Percentiles rank a stretch among this genome's conserved stretches.
Conservation (phyloP, 352 stramenopile genomes). For the Globisporangium abappressorium region DNA sequence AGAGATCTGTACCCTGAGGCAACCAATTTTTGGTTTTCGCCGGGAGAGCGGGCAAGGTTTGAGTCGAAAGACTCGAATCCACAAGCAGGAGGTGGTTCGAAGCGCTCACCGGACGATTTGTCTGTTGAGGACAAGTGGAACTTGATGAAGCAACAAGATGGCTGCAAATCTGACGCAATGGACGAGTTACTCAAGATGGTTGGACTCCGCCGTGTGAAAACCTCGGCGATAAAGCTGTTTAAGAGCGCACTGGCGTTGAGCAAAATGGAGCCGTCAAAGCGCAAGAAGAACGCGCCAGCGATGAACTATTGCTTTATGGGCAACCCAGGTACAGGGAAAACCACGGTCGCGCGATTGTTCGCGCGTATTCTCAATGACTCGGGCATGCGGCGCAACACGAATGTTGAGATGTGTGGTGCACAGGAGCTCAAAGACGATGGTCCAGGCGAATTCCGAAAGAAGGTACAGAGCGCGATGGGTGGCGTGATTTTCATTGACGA, state of each 20-base stretch:
- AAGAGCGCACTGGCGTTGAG: conserved; percentile 65
- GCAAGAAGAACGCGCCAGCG: conserved; percentile 68
- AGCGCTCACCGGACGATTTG: background rate
- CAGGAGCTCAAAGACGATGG: conserved; percentile 78
- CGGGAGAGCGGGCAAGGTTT: conserved; percentile 24
- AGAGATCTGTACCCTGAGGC: conserved; percentile 50
- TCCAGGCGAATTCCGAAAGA: conserved; percentile 63
- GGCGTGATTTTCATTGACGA: conserved; percentile 94
- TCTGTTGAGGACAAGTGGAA: conserved; percentile 55
- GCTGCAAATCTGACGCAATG: conserved; percentile 64
- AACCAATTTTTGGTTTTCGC: conserved; percentile 37
- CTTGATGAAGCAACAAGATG: conserved; percentile 45
- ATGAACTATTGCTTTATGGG: conserved; percentile 80
- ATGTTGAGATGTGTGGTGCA: conserved; percentile 41
- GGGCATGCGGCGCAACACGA: conserved; percentile 44
- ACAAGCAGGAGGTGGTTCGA: background rate
- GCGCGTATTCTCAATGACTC: conserved; percentile 79
- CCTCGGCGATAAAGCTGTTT: conserved; percentile 68
- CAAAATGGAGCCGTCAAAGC: conserved; percentile 41
- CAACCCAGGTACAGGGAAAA: conserved; percentile 76
- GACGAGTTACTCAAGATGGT: conserved; percentile 81
- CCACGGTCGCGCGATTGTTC: conserved; percentile 80
- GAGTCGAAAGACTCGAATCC: background rate
- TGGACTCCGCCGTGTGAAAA: conserved; percentile 81
- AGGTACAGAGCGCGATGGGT: conserved; percentile 65